A percentile compares a stretch with the other conserved stretches of the same genome.
Evolutionary conservation across 306 rosid species (phyloP).

Genomic region (Amphicarpaea edgeworthii): DNA sequence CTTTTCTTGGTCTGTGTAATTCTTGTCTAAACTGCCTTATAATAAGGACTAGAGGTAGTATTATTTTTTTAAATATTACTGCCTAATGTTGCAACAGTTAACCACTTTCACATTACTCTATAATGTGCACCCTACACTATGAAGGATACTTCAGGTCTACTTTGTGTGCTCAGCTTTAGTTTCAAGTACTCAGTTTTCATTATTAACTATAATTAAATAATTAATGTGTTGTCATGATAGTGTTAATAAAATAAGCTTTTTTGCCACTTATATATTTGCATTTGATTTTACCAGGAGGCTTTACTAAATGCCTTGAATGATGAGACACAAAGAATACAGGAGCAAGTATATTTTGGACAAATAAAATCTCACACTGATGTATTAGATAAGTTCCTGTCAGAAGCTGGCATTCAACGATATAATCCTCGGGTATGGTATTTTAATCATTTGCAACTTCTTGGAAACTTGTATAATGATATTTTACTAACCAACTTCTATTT

Average conservation of each 20-base stretch:
- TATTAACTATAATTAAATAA: slow-evolving; percentile 11
- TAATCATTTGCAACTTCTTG: slow-evolving; percentile 16
- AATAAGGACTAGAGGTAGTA: no score
- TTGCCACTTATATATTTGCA: slow-evolving; percentile 35
- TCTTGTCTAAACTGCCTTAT: no score
- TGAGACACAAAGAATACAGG: slow-evolving; percentile 93
- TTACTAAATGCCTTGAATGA: slow-evolving; percentile 85
- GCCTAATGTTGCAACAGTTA: background rate
- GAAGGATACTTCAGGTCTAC: slow-evolving; percentile 22
- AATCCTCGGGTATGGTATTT: slow-evolving; percentile 79
- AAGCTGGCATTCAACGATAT: slow-evolving; percentile 88
- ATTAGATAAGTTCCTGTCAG: slow-evolving; percentile 79
- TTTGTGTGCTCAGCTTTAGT: slow-evolving; percentile 25
- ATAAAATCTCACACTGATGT: slow-evolving; percentile 86
- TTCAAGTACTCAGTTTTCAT: slow-evolving; percentile 1
- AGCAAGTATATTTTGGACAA: slow-evolving; percentile 95
- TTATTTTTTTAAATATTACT: background rate
- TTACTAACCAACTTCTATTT: slow-evolving; percentile 33
- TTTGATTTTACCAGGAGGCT: slow-evolving; percentile 74
- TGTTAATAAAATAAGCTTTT: slow-evolving; percentile 33
- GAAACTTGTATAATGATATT: slow-evolving; percentile 22
- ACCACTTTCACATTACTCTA: background rate
- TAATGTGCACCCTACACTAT: background rate
- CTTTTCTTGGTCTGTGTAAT: no score
- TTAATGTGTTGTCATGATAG: background rate